Evolutionary conservation across 441 rosid species (phyloP), one percentile per base, ranked within the genome.

Genomic region (Pelargonium fulgidum): DNA sequence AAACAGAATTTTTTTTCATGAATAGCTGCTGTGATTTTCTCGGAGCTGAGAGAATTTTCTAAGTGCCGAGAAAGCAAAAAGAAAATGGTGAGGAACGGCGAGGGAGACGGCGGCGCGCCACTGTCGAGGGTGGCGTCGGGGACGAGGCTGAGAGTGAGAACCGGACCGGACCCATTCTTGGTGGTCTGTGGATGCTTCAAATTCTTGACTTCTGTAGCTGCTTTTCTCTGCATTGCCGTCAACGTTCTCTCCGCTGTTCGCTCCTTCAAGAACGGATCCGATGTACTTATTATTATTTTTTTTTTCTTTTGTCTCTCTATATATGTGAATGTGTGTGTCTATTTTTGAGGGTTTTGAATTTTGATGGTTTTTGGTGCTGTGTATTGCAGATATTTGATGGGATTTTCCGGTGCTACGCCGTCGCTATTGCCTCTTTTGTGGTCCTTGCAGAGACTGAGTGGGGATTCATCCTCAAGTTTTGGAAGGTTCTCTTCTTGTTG

Each of bases 391-490:
- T 58, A 58, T 58, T 58, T 20, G 62, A 58, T 58, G 62, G 62
- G 47, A 87, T 93, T 47, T 93, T 93, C 72, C 83, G 97, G 77
- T 89, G 97, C 74, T 93, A 91, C 58, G 96, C 96, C 14, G 93
- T 90, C 75, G 68, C 83, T 75, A 83, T 90, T 68, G 91, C 90
- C 65, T 70, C 73, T 29, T 74, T 91, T 45, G 96, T 86, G 68
- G 88, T 88, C 62, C 64, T 94, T 4, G 96, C 84, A 0, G 99
- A 94, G 85, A 91, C 97, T 0, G 99, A 94, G 67, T 94, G 99
- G 99, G 83, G 74, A 7, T 90, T 88, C 70, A 81, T 94, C 45
- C 67, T 75, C 78, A 88, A 84, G 77, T 90, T 87, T 68, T 91
- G 84, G 72, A 88, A 88, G 96, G 99, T 91, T 69, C 3, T 12